Conservation (phyloP, 2,329 filamentous ascomycete genomes). For the Thermoascus crustaceus region DNA sequence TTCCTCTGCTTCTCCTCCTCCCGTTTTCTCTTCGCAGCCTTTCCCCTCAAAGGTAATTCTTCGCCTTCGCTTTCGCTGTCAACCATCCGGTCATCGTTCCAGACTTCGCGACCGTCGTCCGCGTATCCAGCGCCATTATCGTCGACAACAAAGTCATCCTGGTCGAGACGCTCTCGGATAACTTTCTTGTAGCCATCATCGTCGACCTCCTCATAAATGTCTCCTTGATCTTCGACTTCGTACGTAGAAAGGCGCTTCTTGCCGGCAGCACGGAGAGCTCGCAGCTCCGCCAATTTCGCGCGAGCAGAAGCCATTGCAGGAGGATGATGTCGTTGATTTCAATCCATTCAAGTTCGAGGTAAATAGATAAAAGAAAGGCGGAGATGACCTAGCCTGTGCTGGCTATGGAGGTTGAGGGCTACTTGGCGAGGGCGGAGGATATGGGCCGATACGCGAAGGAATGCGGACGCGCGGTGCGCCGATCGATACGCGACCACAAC, state of each 20-base stretch:
- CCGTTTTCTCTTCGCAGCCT: slow-evolving; percentile 70
- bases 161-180: slow-evolving; percentile 75
- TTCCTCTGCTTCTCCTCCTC: slow-evolving; percentile 79
- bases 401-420: neutral
- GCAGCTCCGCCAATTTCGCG: slow-evolving; percentile 58
- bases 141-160: slow-evolving; percentile 97
- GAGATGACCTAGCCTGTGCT: neutral
- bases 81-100: slow-evolving; percentile 57
- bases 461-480: slow-evolving; percentile 11
- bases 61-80: slow-evolving; percentile 69
- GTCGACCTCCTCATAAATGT: slow-evolving; percentile 92
- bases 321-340: slow-evolving; percentile 1
- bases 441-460: slow-evolving; percentile 8
- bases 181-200: slow-evolving; percentile 97
- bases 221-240: slow-evolving; percentile 72
- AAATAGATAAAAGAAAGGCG: neutral
- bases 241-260: slow-evolving; percentile 87
- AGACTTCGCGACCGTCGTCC: slow-evolving; percentile 89
- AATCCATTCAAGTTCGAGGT: neutral
- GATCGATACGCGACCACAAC: slow-evolving; percentile 15
- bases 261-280: slow-evolving; percentile 74
- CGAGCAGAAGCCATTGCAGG: slow-evolving; percentile 25
- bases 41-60: slow-evolving; percentile 54
- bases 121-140: slow-evolving; percentile 96
- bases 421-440: neutral